Base-by-base conservation (phyloP, 1,139 yeast species). In the Saccharomyces pastorianus region DNA sequence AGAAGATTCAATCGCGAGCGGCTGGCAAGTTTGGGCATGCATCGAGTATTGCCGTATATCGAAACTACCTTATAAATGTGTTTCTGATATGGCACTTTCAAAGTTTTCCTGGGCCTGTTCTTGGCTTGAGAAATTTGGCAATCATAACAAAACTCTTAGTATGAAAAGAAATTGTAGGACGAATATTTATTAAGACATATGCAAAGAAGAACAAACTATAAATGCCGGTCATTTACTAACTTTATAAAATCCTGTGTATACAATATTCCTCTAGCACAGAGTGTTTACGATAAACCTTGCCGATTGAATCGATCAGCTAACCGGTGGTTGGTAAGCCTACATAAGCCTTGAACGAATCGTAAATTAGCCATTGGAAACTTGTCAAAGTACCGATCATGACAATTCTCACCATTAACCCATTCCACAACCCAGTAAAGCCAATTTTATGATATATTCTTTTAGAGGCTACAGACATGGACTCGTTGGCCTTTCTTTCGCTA, bases 321-420 rank as follows among this genome's bases (percentile, higher is more conserved):
- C 91, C 93, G 29, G 96, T 85, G 46, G 98, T 88, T 68, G 98
- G 97, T 65, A 91, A 80, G 11, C 97, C 98, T 58, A 88, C 82
- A 64, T 81, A 81, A 29, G 88, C 95, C 76, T 91, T 91, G 79
- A 91, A 91, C 13, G 96, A 85, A 73, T 91, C 98, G 75, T 91
- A 91, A 59, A 91, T 80, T 69, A 91, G 80, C 97, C 97, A 91
- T 78, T 91, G 98, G 80, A 87, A 82, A 59, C 96, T 96, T 48
- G 98, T 91, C 73, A 91, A 81, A 34, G 98, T 90, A 77, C 97
- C 97, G 71, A 91, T 82, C 98, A 91, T 91, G 59, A 89, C 82
- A 64, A 91, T 90, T 81, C 98, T 87, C 59, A 90, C 93, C 28
- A 91, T 88, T 61, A 91, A 81, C 54, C 98, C 98, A 69, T 88